These are phyloP conservation scores for Combretum micranthum DNA, from an alignment of 345 rosid species.

Conservation along the genomic window DNA sequence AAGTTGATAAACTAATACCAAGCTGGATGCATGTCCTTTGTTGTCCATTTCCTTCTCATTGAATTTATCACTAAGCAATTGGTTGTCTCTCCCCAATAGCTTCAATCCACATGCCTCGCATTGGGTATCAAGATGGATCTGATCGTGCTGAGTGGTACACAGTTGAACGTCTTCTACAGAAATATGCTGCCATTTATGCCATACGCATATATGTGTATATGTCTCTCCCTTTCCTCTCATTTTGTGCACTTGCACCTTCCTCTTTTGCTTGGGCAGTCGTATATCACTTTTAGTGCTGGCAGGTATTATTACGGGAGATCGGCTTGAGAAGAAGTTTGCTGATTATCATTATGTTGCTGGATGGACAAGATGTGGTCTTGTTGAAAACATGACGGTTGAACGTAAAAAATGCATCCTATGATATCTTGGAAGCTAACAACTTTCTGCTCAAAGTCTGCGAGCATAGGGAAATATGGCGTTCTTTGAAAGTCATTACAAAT, in stretches of 20 bases:
- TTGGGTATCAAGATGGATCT: constrained; percentile 68
- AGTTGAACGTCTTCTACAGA: constrained; percentile 76
- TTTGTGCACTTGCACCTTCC: background rate
- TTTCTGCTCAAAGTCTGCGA: too few relatives aligned
- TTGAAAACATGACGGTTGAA: too few relatives aligned
- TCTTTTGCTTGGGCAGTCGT: background rate
- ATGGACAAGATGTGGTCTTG: too few relatives aligned
- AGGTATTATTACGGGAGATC: constrained; percentile 65
- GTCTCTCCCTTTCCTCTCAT: constrained; percentile 8
- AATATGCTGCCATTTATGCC: constrained; percentile 63
- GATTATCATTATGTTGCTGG: too few relatives aligned
- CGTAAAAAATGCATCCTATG: too few relatives aligned
- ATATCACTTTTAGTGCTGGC: constrained; percentile 10
- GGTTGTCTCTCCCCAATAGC: constrained; percentile 22
- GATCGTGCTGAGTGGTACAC: constrained; percentile 80
- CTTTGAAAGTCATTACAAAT: too few relatives aligned
- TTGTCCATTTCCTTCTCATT: too few relatives aligned
- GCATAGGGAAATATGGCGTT: too few relatives aligned
- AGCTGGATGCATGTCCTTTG: too few relatives aligned
- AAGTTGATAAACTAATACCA: too few relatives aligned
- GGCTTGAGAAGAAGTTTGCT: constrained; percentile 16
- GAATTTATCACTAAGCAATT: too few relatives aligned
- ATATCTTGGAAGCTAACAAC: too few relatives aligned
- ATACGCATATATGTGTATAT: constrained; percentile 62
- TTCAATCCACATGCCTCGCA: constrained; percentile 88